Conservation (phyloP, 2,329 filamentous ascomycete genomes). For the Aureobasidium sp. region DNA sequence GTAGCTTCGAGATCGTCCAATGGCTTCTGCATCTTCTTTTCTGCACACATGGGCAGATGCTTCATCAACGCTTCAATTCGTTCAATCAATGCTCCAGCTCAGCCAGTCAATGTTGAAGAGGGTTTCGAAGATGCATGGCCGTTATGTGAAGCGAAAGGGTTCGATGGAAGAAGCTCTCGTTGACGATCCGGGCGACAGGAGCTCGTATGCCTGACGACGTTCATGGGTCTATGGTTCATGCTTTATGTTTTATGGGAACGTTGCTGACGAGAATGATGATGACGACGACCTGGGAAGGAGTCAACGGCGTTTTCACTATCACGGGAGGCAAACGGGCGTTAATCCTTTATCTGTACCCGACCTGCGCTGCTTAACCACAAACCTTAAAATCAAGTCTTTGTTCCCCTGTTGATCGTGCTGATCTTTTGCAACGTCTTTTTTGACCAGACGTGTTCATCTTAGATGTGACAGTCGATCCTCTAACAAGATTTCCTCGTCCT, state of each 20-base stretch:
- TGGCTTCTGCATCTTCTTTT: not conserved
- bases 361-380: constrained; percentile 2
- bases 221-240: not conserved
- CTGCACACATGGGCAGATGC: constrained; percentile 1
- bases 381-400: not conserved
- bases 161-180: not conserved
- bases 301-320: not conserved
- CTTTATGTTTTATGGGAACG: not conserved
- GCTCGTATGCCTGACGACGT: not conserved
- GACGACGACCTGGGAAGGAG: not conserved
- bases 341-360: not conserved
- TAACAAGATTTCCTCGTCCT: no score
- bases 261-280: not conserved
- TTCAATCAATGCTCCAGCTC: not conserved
- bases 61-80: not conserved
- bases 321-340: constrained; percentile 4
- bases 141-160: not conserved
- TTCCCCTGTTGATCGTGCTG: not conserved
- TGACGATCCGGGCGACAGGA: not conserved
- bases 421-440: not conserved
- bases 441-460: not conserved
- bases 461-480: no score
- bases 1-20: not conserved
- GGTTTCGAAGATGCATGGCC: not conserved
- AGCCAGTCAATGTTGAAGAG: not conserved